A percentile compares a stretch with the other conserved stretches of the same genome.
Evolutionary conservation across 345 rosid genomes (phyloP).

Genomic region (Excoecaria agallocha): DNA sequence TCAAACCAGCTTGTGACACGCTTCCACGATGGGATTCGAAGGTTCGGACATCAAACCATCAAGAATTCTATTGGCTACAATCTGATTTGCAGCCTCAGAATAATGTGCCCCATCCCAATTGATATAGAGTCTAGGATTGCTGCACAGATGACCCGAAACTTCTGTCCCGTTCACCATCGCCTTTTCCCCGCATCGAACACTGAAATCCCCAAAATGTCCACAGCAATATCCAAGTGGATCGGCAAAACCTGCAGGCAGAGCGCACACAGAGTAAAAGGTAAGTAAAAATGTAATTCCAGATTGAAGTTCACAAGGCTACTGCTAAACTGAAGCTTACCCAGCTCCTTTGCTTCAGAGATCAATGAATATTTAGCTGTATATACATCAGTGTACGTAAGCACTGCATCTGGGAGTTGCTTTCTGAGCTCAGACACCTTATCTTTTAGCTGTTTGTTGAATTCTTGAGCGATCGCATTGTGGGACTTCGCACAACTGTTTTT

Average conservation of each 20-base stretch:
- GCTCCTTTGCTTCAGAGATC: conserved; percentile 10
- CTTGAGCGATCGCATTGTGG: conserved; percentile 6
- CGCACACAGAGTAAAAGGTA: not conserved
- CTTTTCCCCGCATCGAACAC: conserved; percentile 14
- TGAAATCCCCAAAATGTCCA: conserved; percentile 10
- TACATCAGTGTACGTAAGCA: not conserved
- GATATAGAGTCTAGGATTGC: conserved; percentile 11
- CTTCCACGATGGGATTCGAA: conserved; percentile 13
- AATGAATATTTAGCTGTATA: conserved; percentile 11
- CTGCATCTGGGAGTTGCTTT: conserved; percentile 5
- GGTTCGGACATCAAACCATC: conserved; percentile 26
- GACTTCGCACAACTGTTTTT: conserved; percentile 1
- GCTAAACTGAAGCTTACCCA: not conserved
- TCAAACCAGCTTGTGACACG: not conserved
- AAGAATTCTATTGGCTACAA: conserved; percentile 9
- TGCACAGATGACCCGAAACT: conserved; percentile 10
- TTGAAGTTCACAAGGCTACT: not conserved
- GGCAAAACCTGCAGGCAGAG: conserved; percentile 28
- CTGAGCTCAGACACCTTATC: not conserved
- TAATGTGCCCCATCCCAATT: conserved; percentile 25
- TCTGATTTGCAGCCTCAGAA: conserved; percentile 24
- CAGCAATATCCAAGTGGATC: conserved; percentile 25
- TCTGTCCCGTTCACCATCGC: conserved; percentile 22
- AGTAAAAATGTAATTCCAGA: not conserved
- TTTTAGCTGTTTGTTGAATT: conserved; percentile 8